Evolutionary conservation across 2,329 filamentous ascomycete genomes (phyloP).

Genomic region (Peltaster fructicola): DNA sequence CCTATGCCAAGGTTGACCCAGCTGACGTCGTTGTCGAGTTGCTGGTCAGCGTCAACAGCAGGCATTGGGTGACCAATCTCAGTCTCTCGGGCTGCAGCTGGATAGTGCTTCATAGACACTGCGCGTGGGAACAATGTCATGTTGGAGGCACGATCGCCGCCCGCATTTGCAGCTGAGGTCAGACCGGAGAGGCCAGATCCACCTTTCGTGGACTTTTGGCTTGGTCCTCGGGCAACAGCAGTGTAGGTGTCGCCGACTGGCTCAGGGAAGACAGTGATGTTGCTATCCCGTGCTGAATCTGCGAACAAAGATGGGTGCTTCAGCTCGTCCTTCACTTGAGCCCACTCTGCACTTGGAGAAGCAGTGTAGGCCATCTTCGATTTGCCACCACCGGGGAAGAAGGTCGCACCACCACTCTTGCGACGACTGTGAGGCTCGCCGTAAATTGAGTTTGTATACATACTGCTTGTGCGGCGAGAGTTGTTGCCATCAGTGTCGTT

Average conservation of each 20-base stretch:
- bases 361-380: slow-evolving; percentile 11
- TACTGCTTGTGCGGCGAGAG: slow-evolving; percentile 24
- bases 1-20: slow-evolving; percentile 50
- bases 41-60: slow-evolving; percentile 16
- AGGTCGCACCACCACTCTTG: slow-evolving; percentile 36
- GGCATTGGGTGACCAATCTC: slow-evolving; percentile 26
- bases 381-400: slow-evolving; percentile 20
- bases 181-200: slow-evolving; percentile 3
- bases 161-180: slow-evolving; percentile 4
- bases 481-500: slow-evolving; percentile 5
- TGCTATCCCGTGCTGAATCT: slow-evolving; percentile 3
- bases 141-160: slow-evolving; percentile 15
- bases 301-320: slow-evolving; percentile 4
- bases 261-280: slow-evolving; percentile 4
- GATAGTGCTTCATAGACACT: slow-evolving; percentile 16
- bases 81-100: slow-evolving; percentile 10
- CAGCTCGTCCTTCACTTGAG: slow-evolving; percentile 6
- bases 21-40: slow-evolving; percentile 48
- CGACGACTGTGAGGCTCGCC: slow-evolving; percentile 31
- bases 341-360: slow-evolving; percentile 10
- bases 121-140: slow-evolving; percentile 22
- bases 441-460: slow-evolving; percentile 25
- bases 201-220: slow-evolving; percentile 4
- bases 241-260: slow-evolving; percentile 1
- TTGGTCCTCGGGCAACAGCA: slow-evolving; percentile 1